These are phyloP conservation scores for Arxiozyma bovina DNA, from an alignment of 1,139 yeast species.

Conservation along the genomic window DNA sequence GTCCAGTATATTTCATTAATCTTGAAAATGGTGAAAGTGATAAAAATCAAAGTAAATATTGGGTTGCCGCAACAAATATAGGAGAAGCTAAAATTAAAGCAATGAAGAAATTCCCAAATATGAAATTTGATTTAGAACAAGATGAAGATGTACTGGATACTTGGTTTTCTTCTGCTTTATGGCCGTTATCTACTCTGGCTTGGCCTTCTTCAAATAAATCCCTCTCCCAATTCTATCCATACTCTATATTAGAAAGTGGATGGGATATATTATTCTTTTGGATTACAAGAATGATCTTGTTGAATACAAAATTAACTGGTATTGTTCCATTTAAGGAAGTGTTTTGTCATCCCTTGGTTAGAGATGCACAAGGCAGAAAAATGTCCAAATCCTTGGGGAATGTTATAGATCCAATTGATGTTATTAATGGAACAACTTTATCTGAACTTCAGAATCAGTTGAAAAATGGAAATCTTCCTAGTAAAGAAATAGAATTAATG, in stretches of 20 bases:
- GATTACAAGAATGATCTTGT: slow-evolving; percentile 93
- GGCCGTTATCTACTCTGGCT: slow-evolving; percentile 94
- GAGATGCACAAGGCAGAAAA: slow-evolving; percentile 98
- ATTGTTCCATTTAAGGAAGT: slow-evolving; percentile 88
- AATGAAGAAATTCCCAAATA: slow-evolving; percentile 54
- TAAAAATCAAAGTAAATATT: slow-evolving; percentile 39
- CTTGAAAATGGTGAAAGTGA: slow-evolving; percentile 56
- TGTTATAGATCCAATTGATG: slow-evolving; percentile 91
- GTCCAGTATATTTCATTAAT: slow-evolving; percentile 84
- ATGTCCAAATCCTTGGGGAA: slow-evolving; percentile 97
- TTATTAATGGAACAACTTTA: slow-evolving; percentile 75
- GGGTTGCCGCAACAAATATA: slow-evolving; percentile 80
- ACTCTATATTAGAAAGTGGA: slow-evolving; percentile 92
- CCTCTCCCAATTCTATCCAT: slow-evolving; percentile 69
- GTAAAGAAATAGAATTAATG: slow-evolving; percentile 77
- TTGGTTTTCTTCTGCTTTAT: slow-evolving; percentile 95
- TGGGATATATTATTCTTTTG: slow-evolving; percentile 99
- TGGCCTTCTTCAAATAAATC: slow-evolving; percentile 82
- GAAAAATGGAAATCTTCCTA: slow-evolving; percentile 72
- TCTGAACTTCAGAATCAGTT: slow-evolving; percentile 74
- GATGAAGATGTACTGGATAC: slow-evolving; percentile 97
- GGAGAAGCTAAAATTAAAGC: slow-evolving; percentile 85
- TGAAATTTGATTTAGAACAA: slow-evolving; percentile 67
- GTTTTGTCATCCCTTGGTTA: slow-evolving; percentile 93
- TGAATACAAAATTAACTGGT: slow-evolving; percentile 79